phyloP scores from a whole-genome alignment of 345 rosid genomes.

The Linum trigynum region DNA sequence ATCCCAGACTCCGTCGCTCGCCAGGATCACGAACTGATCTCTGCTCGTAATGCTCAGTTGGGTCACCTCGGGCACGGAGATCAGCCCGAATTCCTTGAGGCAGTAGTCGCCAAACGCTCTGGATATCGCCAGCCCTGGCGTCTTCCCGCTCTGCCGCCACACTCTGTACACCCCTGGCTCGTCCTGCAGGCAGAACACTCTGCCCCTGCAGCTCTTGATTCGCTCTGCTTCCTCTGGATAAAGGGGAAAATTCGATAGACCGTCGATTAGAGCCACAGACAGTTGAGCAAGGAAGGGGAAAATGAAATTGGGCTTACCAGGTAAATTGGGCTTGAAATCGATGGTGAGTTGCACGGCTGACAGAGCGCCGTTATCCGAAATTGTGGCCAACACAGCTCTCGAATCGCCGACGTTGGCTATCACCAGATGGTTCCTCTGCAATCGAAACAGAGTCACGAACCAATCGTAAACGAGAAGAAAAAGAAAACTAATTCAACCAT shows the following conservation, averaged over 20 bases:
- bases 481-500: neutral
- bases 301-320: slow-evolving; percentile 30
- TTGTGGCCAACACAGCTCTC: slow-evolving; percentile 67
- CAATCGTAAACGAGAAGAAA: no score
- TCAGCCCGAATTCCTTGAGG: slow-evolving; percentile 72
- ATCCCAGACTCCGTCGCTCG: slow-evolving; percentile 93
- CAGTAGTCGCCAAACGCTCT: slow-evolving; percentile 87
- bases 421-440: slow-evolving; percentile 52
- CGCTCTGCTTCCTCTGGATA: slow-evolving; percentile 76
- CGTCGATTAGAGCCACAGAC: neutral
- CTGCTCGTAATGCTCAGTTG: slow-evolving; percentile 40
- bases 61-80: slow-evolving; percentile 63
- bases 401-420: slow-evolving; percentile 80
- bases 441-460: neutral
- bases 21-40: slow-evolving; percentile 71
- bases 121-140: slow-evolving; percentile 70
- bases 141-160: slow-evolving; percentile 53
- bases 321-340: slow-evolving; percentile 81
- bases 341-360: slow-evolving; percentile 69
- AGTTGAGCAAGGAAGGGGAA: neutral
- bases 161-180: slow-evolving; percentile 77
- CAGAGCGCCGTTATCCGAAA: slow-evolving; percentile 39
- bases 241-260: neutral
- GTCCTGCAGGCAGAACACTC: slow-evolving; percentile 54
- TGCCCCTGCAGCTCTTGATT: slow-evolving; percentile 51